Base-by-base conservation (phyloP, 345 rosid genomes). In the Cardamine resedifolia region DNA sequence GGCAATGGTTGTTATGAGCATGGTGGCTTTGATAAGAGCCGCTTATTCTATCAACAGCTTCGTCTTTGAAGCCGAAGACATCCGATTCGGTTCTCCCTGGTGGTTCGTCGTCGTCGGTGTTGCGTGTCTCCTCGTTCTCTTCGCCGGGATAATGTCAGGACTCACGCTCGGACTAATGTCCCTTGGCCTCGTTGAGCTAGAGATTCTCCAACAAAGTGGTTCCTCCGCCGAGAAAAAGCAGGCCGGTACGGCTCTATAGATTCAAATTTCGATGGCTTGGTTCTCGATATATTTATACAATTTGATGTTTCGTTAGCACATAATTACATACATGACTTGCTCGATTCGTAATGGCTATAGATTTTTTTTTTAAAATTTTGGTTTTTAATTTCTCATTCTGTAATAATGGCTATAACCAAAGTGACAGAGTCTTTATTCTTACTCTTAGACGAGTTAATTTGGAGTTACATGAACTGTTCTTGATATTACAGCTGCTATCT, bases 91-190 rank as follows among this genome's bases (percentile, higher is more conserved):
- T 14, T 82, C 75, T 5, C 63, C 76, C 6, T 78, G 84, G 86
- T 89, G 91, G 91, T 89, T 81, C 68, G 83, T 78, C 45, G 84
- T 81, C 72, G 87, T 84, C 20, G 90, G 88, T 9, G 71, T 86
- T 4, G 88, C 95, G 10, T 88, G 91, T 82, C 3, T 86, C 16
- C 88, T 89, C 8, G 95, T 89, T 3, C 85, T 89, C 24, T 89
- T 89, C 71, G 95, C 91, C 18, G 95, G 95, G 0, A 86, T 89
- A 45, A 86, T 86, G 95, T 89, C 91, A 0, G 91, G 91, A 4
- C 91, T 89, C 21, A 89, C 95, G 4, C 79, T 89, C n/a, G 91
- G 91, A 0, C 38, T 88, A 48, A 88, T 88, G 95, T 88, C 95
- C 7, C 66, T 89, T 24, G 82, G 95, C 15, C 87, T 86, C 2